Conservation (phyloP, 2,329 filamentous ascomycete species). For the Fusarium armeniacum region DNA sequence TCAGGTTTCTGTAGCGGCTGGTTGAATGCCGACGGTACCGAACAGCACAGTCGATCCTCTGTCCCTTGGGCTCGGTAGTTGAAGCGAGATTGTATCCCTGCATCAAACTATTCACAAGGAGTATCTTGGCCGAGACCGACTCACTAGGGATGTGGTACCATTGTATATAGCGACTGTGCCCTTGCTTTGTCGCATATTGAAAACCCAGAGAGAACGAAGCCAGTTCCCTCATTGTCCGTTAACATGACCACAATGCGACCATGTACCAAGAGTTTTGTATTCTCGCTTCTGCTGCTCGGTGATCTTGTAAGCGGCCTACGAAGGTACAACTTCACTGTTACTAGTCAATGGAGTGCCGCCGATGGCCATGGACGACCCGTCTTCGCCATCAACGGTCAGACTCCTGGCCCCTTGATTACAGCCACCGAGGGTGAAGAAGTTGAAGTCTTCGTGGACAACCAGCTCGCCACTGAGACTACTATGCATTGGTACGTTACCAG, state of each 20-base stretch:
- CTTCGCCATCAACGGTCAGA: conserved; percentile 22
- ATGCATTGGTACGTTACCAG: conserved; percentile 12
- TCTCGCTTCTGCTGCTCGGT: background rate
- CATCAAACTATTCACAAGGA: background rate
- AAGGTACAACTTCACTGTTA: background rate
- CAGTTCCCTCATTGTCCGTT: background rate
- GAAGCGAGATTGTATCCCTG: background rate
- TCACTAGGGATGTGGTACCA: background rate
- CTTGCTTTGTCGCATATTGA: background rate
- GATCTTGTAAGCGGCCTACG: background rate
- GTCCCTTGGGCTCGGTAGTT: background rate
- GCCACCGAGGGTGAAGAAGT: conserved; percentile 16
- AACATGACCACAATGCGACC: background rate
- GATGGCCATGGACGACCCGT: conserved; percentile 15
- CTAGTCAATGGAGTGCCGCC: background rate
- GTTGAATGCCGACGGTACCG: background rate
- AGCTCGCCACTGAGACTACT: conserved; percentile 13
- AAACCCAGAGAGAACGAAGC: accelerated
- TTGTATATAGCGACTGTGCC: background rate
- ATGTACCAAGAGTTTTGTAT: background rate
- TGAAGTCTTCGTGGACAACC: conserved; percentile 13
- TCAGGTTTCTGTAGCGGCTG: no score
- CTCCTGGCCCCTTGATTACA: conserved; percentile 15
- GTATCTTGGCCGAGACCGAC: background rate
- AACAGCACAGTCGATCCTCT: background rate